Conservation (phyloP, 495 filamentous ascomycete genomes). For the Annulohypoxylon moriforme region DNA sequence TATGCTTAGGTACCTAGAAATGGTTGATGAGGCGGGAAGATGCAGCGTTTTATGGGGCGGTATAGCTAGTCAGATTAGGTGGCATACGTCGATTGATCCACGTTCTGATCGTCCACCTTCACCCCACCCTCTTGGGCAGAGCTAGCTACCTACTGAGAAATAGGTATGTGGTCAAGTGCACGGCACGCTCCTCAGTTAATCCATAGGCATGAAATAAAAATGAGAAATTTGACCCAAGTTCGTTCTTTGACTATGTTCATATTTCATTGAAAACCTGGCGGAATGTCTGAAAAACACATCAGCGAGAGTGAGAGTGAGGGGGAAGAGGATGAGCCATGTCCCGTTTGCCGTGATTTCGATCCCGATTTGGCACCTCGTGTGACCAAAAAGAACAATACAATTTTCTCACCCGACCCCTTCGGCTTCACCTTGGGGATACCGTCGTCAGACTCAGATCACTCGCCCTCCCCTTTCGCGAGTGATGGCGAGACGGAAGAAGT, state of each 20-base stretch:
- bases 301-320: constrained; percentile 1
- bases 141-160: background rate
- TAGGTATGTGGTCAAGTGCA: background rate
- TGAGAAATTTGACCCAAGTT: background rate
- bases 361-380: constrained; percentile 4
- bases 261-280: background rate
- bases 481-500: background rate
- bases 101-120: background rate
- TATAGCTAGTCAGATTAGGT: constrained; percentile 3
- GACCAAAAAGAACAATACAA: background rate
- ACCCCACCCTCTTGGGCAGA: background rate
- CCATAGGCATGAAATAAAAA: background rate
- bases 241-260: background rate
- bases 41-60: background rate
- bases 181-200: background rate
- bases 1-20: background rate
- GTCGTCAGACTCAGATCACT: background rate
- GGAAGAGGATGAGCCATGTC: constrained; percentile 2
- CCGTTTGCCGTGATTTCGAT: constrained; percentile 7
- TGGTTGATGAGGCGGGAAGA: constrained; percentile 1
- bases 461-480: background rate
- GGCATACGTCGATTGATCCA: constrained; percentile 5
- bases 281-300: background rate
- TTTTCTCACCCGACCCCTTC: constrained; percentile 5
- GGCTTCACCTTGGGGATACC: background rate